Evolutionary conservation across 257 asterid species (phyloP).

Genomic region (Salvia miltiorrhiza): DNA sequence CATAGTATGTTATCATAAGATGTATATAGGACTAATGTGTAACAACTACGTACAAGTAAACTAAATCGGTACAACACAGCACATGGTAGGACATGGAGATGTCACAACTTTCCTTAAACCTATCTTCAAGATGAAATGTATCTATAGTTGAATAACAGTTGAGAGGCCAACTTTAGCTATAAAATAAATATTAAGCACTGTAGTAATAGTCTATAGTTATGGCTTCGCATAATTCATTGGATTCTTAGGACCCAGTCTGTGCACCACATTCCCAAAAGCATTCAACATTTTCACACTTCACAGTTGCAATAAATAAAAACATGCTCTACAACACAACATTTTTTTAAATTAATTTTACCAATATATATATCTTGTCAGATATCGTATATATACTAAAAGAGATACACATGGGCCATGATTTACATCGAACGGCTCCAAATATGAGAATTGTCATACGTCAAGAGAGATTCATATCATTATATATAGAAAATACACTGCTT

Average conservation of each 20-base stretch:
- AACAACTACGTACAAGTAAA: background rate
- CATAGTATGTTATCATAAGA: background rate
- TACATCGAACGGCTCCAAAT: conserved; percentile 17
- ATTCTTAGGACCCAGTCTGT: conserved; percentile 26
- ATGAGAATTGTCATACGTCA: background rate
- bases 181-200: background rate
- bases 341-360: background rate
- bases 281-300: conserved; percentile 8
- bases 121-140: background rate
- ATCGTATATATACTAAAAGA: conserved; percentile 5
- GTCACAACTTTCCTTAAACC: background rate
- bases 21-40: background rate
- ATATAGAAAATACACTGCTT: no score
- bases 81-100: background rate
- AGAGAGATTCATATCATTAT: no score
- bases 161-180: background rate
- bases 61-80: background rate
- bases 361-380: conserved; percentile 10
- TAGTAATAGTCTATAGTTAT: background rate
- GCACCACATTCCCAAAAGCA: conserved; percentile 16
- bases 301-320: conserved; percentile 1
- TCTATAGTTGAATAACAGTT: background rate
- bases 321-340: background rate
- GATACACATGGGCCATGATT: conserved; percentile 10
- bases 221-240: conserved; percentile 23